These are phyloP conservation scores for Boletus rex-veris DNA, from an alignment of 768 basidiomycete species.

Conservation along the genomic window DNA sequence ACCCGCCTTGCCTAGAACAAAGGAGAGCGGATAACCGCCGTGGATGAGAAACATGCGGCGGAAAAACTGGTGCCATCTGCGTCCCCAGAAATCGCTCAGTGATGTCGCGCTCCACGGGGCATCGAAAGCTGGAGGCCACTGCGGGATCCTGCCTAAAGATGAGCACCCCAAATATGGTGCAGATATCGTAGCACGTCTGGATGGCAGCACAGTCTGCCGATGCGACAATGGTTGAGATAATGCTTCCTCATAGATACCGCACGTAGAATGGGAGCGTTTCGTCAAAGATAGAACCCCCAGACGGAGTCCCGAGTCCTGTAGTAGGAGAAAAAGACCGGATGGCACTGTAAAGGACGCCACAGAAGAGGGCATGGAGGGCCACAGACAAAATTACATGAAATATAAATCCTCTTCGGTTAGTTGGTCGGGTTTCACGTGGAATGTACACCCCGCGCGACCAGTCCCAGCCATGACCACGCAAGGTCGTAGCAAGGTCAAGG, in stretches of 20 bases:
- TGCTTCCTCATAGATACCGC: background rate
- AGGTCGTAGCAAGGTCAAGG: background rate
- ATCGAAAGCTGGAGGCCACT: background rate
- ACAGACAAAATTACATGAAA: background rate
- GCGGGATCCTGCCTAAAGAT: background rate
- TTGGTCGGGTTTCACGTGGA: background rate
- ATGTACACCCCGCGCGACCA: background rate
- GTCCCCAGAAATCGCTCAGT: background rate
- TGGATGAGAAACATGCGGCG: background rate
- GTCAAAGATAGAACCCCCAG: background rate
- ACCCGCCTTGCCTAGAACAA: background rate
- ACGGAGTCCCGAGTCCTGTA: background rate
- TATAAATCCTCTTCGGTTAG: background rate
- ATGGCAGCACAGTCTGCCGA: background rate
- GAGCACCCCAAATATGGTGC: background rate
- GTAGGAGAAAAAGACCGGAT: background rate
- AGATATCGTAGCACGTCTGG: background rate
- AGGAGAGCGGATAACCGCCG: background rate
- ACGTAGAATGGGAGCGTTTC: background rate
- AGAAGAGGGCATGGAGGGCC: background rate
- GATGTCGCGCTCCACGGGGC: constrained; percentile 1
- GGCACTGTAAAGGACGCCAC: background rate
- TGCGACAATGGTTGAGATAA: background rate
- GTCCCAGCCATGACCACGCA: background rate
- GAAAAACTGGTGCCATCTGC: background rate